A percentile compares a stretch with the other conserved stretches of the same genome.
Conservation (phyloP, 805 yeast genomes). For the Scheffersomyces amazonensis region DNA sequence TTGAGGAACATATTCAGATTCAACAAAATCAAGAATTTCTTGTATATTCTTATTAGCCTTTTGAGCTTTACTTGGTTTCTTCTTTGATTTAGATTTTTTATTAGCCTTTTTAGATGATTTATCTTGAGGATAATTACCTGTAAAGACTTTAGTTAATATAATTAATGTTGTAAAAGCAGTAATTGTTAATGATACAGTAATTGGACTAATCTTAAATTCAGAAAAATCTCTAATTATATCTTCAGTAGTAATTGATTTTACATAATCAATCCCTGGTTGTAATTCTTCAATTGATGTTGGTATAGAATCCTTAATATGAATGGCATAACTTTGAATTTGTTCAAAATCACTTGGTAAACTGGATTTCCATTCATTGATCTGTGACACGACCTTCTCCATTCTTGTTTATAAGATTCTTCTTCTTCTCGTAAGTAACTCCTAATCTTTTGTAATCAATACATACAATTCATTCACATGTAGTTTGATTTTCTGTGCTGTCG, state of each 20-base stretch:
- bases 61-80: slow-evolving; percentile 38
- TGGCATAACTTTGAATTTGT: slow-evolving; percentile 6
- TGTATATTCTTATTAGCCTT: slow-evolving; percentile 39
- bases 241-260: slow-evolving; percentile 7
- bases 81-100: slow-evolving; percentile 26
- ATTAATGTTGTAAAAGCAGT: slow-evolving; percentile 27
- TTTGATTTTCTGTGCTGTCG: not conserved
- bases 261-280: slow-evolving; percentile 8
- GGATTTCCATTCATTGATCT: slow-evolving; percentile 6
- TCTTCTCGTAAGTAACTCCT: too few relatives aligned
- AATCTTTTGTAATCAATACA: too few relatives aligned
- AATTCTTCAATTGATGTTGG: slow-evolving; percentile 9
- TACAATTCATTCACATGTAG: too few relatives aligned
- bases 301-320: slow-evolving; percentile 5
- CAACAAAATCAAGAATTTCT: slow-evolving; percentile 37
- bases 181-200: slow-evolving; percentile 30
- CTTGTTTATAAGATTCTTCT: too few relatives aligned
- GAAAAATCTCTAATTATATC: slow-evolving; percentile 29
- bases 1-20: slow-evolving; percentile 36
- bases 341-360: slow-evolving; percentile 8
- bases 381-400: slow-evolving; percentile 10
- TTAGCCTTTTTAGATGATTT: slow-evolving; percentile 6
- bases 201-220: slow-evolving; percentile 27
- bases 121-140: slow-evolving; percentile 5
- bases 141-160: slow-evolving; percentile 17